Base-by-base conservation (phyloP, 106 monocot genomes). In the Xerophyta viscosa region DNA sequence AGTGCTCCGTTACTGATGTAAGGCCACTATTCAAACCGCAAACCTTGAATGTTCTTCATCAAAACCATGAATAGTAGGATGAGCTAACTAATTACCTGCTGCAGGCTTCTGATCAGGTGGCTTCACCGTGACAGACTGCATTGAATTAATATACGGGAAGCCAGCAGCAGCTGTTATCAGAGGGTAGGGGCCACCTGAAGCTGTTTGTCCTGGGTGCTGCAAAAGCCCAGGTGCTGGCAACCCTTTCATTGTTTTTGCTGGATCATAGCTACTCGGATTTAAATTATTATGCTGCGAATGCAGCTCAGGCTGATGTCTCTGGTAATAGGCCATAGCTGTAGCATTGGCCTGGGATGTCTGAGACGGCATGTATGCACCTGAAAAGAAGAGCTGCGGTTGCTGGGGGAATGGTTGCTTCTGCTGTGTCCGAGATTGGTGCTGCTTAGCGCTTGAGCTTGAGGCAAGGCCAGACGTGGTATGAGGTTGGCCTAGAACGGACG, bases 401-500 rank as follows among this genome's bases (percentile, higher is more conserved):
- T n/a, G n/a, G n/a, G 62, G 64, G 13, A 53, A 75, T 1, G 50
- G 53, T 24, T 67, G 74, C 9, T 53, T 42, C 44, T 62, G 65
- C 3, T 56, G 65, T 36, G 50, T 33, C 26, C 58, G 68, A 17
- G 50, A 23, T 0, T 41, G 61, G 24, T 52, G 67, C 6, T 69
- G 45, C 17, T 58, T 21, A 27, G 26, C 4, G 27, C 33, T 72
- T n/a, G 29, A 31, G 63, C 31, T 52, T 2, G 71, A 22, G 71
- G 26, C 31, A n/a, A 41, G 13, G 20, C 52, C n/a, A 27, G 75
- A 9, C 19, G 27, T 45, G 9, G 61, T 37, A 1, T 71, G 62
- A 0, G 74, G 71, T 5, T 71, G 75, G 5, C 81, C 81, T 17
- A 76, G 81, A 27, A 76, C 71, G 6, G 81, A 81, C 6, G 67